Evolutionary conservation across 768 basidiomycete genomes (phyloP), one percentile per base, ranked within the genome.

Genomic region (Mycena vitilis): DNA sequence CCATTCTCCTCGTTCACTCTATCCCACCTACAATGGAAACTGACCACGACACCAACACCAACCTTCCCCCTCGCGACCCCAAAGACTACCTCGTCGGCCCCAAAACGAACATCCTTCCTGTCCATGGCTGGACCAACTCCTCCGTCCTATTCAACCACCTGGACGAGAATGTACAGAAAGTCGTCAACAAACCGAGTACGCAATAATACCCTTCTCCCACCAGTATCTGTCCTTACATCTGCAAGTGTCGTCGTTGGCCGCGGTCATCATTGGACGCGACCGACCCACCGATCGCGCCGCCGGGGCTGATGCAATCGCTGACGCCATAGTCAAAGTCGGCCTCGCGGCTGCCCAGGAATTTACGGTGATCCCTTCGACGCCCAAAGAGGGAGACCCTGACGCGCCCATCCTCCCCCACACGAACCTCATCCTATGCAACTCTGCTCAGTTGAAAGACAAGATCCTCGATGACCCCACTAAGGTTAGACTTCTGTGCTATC

Each of bases 161-260:
- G 1, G 59, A 60, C 3, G 59, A 60, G 59, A 60, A 60, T 12
- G 18, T 61, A 1, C 20, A 9, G 0, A 61, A 61, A 25, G 49
- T 53, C 34, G 55, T 55, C 52, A 53, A 63, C 34, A 63, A 63
- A 37, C 62, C 62, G 2, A 55, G 62, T 63, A 40, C 44, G 62
- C 9, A 23, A 60, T n/a, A n/a, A n/a, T n/a, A n/a, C n/a, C n/a
- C n/a, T n/a, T n/a, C n/a, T n/a, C n/a, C 22, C 15, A 22, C 1
- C 5, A n/a, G 34, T 5, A 54, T 13, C 16, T 15, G 9, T 63
- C 5, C 37, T 36, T 1, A 23, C 23, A 2, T n/a, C n/a, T n/a
- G n/a, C n/a, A 54, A 65, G 63, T 65, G 63, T 65, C 63, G 9
- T 65, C 63, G 4, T 23, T 65, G 1, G 54, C 36, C 1, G 63